Evolutionary conservation across 176 grass and related monocot species (phyloP), one percentile per base, ranked within the genome.

Genomic region (Raddia distichophylla): DNA sequence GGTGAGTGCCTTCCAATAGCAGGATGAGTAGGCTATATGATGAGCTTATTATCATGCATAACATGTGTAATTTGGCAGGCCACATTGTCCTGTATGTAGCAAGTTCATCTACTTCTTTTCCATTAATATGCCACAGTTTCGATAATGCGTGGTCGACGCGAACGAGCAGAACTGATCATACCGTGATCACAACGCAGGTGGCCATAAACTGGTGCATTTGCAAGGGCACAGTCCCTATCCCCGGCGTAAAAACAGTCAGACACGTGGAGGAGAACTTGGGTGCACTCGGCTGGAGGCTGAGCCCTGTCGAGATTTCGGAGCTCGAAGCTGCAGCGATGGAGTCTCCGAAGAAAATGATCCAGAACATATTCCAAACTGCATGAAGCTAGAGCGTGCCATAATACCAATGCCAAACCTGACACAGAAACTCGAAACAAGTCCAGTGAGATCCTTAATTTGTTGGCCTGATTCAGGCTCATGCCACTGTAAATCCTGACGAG

Each of bases 171-270:
- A 6, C 8, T 70, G 46, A 76, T 27, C 27, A 27, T 6, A 12
- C 42, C 33, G 10, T 32, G 17, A 33, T 75, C 11, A 69, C 8
- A 70, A 76, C 33, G 62, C 80, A 99, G 96, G 91, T 99, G 60
- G 89, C 91, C 10, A 95, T 99, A 95, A 93, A 99, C 73, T 95
- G 96, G 96, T 99, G 96, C 73, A 90, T 99, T 53, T 91, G 91
- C 88, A 99, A 95, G 60, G 93, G 96, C 20, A 66, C 96, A 6
- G 73, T 95, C 52, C 96, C 93, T 19, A 99, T 99, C 17, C 96
- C 93, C 2, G 91, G 96, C 10, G 83, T 99, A 6, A 99, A 99
- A 64, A 83, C 86, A 2, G 82, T 93, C 5, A 85, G 79, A 48
- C 91, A 99, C 60, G 93, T 90, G 5, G 72, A 91, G 40, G 93